Base-by-base conservation (phyloP, 371 early-diverging fungal genomes). In the Smittium culicis region DNA sequence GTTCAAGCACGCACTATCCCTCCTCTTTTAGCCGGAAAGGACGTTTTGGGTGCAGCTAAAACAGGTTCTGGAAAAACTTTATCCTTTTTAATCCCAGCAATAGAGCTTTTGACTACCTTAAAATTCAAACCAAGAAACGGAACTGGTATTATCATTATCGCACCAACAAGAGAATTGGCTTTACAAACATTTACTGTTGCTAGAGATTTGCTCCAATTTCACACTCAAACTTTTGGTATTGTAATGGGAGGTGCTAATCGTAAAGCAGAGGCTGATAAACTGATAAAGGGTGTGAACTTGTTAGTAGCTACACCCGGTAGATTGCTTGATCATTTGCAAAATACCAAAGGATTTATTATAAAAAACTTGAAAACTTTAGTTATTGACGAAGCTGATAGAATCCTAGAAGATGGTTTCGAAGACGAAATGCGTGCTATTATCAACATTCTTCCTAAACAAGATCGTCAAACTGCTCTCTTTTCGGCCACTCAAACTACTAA, bases 151-250 rank as follows among this genome's bases (percentile, higher is more conserved):
- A 78, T 98, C 62, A 85, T 99, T 68, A 94, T 99, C 66, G 88
- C 97, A 14, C 99, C 99, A 27, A 99, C 99, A 54, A 88, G 99
- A 74, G 99, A 99, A 81, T 84, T 99, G 65, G 98, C 99, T 34
- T 81, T 98, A 67, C 99, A 99, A 79, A 99, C 98, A 70, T 94
- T 92, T 79, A 94, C 96, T 28, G 98, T 98, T 35, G 93, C 96
- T 30, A 91, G 93, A 69, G 94, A 94, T 55, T 83, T 98, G 55
- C 76, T 93, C 69, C 87, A 90, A 76, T 86, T 86, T 79, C 96
- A 94, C 74, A 83, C 85, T 68, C 93, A 94, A 75, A 98, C 96
- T 14, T 94, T 91, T 72, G 99, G 96, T 61, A 87, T 98, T 69
- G 91, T 98, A 60, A 98, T 98, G 82, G 99, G 99, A 60, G 96